Evolutionary conservation across 345 rosid genomes (phyloP).

Genomic region (Eucalyptus erythrocorys): DNA sequence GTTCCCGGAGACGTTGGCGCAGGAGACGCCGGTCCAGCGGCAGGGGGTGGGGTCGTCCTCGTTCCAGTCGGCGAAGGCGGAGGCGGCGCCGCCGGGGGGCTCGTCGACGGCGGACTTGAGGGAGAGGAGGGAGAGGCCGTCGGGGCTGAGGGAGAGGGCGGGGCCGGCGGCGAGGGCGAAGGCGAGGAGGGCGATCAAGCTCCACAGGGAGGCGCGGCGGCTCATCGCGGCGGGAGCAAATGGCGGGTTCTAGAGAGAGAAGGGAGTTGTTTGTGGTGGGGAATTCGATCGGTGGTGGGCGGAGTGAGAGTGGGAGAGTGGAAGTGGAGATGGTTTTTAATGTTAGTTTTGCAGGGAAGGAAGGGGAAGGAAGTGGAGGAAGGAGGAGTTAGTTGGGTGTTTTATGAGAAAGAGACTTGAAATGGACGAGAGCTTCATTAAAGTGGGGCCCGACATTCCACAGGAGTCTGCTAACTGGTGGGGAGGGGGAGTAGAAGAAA

Average conservation of each 20-base stretch:
- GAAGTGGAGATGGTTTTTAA: background rate
- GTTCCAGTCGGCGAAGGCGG: constrained; percentile 77
- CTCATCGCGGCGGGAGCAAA: background rate
- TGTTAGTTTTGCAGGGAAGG: background rate
- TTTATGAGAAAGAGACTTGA: constrained; percentile 38
- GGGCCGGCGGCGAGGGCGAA: background rate
- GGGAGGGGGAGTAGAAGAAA: background rate
- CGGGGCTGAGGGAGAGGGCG: constrained; percentile 54
- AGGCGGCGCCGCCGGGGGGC: constrained; percentile 7
- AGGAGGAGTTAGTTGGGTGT: constrained; percentile 1
- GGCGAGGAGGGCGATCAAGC: background rate
- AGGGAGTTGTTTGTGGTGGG: background rate
- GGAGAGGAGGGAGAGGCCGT: constrained; percentile 83
- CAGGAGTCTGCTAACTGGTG: background rate
- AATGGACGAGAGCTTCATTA: constrained; percentile 42
- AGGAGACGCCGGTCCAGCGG: constrained; percentile 79
- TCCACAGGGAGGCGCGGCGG: background rate
- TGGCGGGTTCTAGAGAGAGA: background rate
- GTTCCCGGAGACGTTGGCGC: constrained; percentile 54
- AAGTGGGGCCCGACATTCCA: constrained; percentile 35
- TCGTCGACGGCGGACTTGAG: constrained; percentile 77
- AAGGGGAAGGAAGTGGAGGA: background rate
- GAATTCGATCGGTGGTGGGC: background rate
- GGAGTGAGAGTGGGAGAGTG: background rate
- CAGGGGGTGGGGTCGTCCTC: constrained; percentile 73